These are phyloP conservation scores for Cyberlindnera veronae DNA, from an alignment of 805 yeast genomes.

Conservation along the genomic window DNA sequence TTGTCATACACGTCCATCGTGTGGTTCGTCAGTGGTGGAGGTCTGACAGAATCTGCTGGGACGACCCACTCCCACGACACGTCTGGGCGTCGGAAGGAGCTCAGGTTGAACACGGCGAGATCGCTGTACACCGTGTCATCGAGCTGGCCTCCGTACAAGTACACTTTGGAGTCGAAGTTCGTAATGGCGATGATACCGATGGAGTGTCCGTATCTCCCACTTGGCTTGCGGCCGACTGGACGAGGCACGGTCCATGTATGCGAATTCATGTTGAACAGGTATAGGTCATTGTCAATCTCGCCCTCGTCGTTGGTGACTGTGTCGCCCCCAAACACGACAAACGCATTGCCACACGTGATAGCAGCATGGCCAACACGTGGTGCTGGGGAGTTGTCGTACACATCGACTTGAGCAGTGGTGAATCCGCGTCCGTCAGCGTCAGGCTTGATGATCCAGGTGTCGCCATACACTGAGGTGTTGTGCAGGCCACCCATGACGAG, in stretches of 20 bases:
- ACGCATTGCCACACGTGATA: constrained; percentile 90
- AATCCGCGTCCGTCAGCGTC: constrained; percentile 28
- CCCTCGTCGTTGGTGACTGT: constrained; percentile 77
- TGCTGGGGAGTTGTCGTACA: constrained; percentile 79
- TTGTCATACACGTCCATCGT: constrained; percentile 78
- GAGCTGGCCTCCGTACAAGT: constrained; percentile 92
- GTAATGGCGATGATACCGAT: constrained; percentile 68
- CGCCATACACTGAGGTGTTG: constrained; percentile 90
- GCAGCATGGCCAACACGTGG: constrained; percentile 97
- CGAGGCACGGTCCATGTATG: constrained; percentile 77
- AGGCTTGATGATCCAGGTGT: constrained; percentile 84
- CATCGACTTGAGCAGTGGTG: constrained; percentile 55
- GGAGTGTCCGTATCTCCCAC: constrained; percentile 94
- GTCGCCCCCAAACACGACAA: constrained; percentile 94
- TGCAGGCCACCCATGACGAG: constrained; percentile 94
- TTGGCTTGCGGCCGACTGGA: constrained; percentile 72
- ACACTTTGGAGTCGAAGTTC: constrained; percentile 57
- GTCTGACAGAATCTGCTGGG: constrained; percentile 48
- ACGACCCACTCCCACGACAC: constrained; percentile 79
- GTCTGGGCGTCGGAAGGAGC: constrained; percentile 76
- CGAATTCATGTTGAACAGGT: constrained; percentile 77
- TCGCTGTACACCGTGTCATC: constrained; percentile 82
- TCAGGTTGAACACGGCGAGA: constrained; percentile 79
- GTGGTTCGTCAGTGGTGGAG: constrained; percentile 89
- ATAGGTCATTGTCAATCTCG: constrained; percentile 83